Conservation (phyloP, 176 grass and related monocot genomes). For the Carex myosuroides region DNA sequence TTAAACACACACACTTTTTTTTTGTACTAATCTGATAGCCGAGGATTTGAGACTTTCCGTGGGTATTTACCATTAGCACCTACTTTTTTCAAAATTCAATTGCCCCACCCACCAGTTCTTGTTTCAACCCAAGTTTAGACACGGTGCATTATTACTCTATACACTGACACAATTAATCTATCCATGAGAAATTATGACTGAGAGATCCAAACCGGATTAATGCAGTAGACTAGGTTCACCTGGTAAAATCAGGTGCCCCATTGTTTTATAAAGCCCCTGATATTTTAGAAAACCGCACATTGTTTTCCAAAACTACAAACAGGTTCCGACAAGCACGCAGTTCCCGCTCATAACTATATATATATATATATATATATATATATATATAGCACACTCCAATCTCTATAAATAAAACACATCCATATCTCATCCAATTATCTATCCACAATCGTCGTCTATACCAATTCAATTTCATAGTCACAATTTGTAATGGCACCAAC, state of each 20-base stretch:
- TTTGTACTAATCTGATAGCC: background rate
- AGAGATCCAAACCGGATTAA: background rate
- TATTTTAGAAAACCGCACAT: background rate
- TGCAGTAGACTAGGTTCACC: background rate
- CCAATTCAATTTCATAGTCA: background rate
- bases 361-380: background rate
- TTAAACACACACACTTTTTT: background rate
- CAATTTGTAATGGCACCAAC: conserved; percentile 49
- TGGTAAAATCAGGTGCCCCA: background rate
- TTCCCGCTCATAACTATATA: background rate
- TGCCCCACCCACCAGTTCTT: background rate
- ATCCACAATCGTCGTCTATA: too few species aligned
- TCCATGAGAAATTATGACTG: background rate
- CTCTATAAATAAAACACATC: conserved; percentile 32
- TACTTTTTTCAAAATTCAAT: background rate
- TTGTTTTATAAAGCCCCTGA: background rate
- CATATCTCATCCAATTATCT: background rate
- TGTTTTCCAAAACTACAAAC: conserved; percentile 7
- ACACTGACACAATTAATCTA: background rate
- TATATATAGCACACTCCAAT: background rate
- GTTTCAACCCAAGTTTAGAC: background rate
- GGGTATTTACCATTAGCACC: conserved; percentile 4
- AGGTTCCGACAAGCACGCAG: background rate
- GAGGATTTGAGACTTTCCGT: background rate
- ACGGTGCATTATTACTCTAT: background rate